These are phyloP conservation scores for Fusarium sp. DNA, from an alignment of 2,329 filamentous ascomycete species.

Conservation along the genomic window DNA sequence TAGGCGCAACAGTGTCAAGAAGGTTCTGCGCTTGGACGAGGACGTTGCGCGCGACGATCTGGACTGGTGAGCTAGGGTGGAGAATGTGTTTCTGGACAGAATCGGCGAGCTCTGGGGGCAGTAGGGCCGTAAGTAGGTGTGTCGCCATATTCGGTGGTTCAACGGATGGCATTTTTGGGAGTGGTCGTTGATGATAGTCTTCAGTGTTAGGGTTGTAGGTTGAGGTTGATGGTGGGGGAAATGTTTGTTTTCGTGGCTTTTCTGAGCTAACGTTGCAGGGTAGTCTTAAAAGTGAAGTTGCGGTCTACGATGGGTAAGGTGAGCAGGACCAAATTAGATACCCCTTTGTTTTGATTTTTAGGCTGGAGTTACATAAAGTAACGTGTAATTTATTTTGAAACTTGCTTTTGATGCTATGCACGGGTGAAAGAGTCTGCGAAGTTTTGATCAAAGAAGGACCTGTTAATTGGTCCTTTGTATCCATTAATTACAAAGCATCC, in stretches of 20 bases:
- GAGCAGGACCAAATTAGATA: conserved; percentile 5
- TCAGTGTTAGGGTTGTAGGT: conserved; percentile 10
- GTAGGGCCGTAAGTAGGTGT: conserved; percentile 54
- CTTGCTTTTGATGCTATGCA: not conserved
- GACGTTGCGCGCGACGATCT: conserved; percentile 53
- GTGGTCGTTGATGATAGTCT: not conserved
- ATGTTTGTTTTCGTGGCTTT: conserved; percentile 32
- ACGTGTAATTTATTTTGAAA: not conserved
- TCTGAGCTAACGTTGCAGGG: conserved; percentile 24
- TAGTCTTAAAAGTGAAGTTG: conserved; percentile 28
- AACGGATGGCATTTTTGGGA: conserved; percentile 41
- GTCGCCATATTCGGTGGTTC: conserved; percentile 46
- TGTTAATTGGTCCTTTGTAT: not conserved
- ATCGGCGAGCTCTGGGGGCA: conserved; percentile 58
- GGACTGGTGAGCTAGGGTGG: conserved; percentile 58
- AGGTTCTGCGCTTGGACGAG: conserved; percentile 45
- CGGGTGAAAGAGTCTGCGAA: not conserved
- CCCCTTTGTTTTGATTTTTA: conserved; percentile 2
- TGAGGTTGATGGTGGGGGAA: conserved; percentile 17
- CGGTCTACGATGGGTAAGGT: conserved; percentile 21
- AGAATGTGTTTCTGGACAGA: conserved; percentile 61
- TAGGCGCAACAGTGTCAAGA: conserved; percentile 52
- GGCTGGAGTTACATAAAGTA: not conserved
- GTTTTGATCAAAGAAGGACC: not conserved
- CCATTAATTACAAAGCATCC: not conserved